Evolutionary conservation across 768 basidiomycete species (phyloP), one percentile per base, ranked within the genome.

Genomic region (Psilocybe cubensis): DNA sequence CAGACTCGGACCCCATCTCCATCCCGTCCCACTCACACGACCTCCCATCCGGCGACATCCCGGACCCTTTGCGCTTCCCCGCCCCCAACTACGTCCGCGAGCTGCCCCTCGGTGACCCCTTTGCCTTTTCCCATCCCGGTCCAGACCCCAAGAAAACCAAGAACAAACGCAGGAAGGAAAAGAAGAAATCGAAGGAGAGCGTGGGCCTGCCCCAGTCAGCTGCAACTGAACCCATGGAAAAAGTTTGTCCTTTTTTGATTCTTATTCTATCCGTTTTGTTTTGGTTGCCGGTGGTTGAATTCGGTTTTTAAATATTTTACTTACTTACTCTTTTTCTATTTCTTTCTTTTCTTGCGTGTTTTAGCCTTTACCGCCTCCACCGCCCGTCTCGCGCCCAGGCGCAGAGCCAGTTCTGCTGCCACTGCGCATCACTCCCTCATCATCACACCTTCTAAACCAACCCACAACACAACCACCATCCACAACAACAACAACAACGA

Each of bases 21-120:
- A 33, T 14, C 14, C 31, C 31, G 9, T 9, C 31, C 14, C 31
- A 33, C 8, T 9, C 31, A 33, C 31, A 33, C 31, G 14, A 8
- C 14, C 31, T n/a, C n/a, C n/a, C n/a, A n/a, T n/a, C n/a, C n/a
- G n/a, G n/a, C n/a, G n/a, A n/a, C n/a, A n/a, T n/a, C 40, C 18
- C 52, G 28, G 28, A 45, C 29, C 42, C 28, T 9, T 2, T 43
- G 41, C 41, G 51, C 41, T 52, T 52, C 51, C 41, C 51, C 3
- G 51, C 38, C 17, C 41, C 40, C n/a, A 52, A 52, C 51, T 52
- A 29, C 18, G 27, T 29, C 23, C 52, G 52, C 52, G 28, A 20
- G 43, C 18, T 31, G 28, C 51, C 51, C 17, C 2, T 25, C 1
- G 29, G 21, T 23, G 44, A 46, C 21, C n/a, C n/a, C n/a, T n/a